These are phyloP conservation scores for Ramaria rubella DNA, from an alignment of 768 basidiomycete species.

Conservation along the genomic window DNA sequence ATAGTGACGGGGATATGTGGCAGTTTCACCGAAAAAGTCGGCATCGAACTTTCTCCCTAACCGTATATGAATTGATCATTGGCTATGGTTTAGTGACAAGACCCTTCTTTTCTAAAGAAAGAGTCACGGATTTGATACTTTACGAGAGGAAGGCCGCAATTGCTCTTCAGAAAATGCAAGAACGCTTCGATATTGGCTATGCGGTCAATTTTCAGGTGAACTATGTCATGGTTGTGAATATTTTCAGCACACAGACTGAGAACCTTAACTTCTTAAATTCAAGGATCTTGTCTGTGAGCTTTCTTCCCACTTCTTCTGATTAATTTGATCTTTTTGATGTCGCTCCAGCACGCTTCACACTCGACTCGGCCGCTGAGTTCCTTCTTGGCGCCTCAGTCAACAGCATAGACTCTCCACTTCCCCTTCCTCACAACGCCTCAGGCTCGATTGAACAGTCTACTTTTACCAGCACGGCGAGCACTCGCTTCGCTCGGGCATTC, in stretches of 20 bases:
- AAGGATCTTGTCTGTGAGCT: conserved; percentile 5
- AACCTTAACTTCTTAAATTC: background rate
- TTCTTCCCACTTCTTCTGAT: background rate
- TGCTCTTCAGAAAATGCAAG: conserved; percentile 36
- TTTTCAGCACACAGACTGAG: background rate
- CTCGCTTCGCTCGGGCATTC: conserved; percentile 46
- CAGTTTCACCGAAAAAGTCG: conserved; percentile 11
- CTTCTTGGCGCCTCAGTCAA: conserved; percentile 44
- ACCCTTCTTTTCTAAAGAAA: conserved; percentile 7
- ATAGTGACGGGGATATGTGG: conserved; percentile 53
- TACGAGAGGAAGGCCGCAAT: conserved; percentile 2
- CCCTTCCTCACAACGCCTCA: conserved; percentile 50
- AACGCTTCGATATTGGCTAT: conserved; percentile 38
- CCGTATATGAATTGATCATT: conserved; percentile 13
- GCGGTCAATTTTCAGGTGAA: conserved; percentile 52
- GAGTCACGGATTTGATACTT: conserved; percentile 4
- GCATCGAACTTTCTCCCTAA: background rate
- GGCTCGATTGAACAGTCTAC: conserved; percentile 15
- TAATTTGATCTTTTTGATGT: background rate
- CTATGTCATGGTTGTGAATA: conserved; percentile 20
- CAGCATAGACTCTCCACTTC: conserved; percentile 40
- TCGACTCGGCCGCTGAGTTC: conserved; percentile 54
- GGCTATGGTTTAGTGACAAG: background rate
- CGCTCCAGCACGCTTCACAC: conserved; percentile 38
- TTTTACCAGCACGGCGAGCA: conserved; percentile 10